Percentiles rank a stretch among this genome's conserved stretches.
phyloP scores from a whole-genome alignment of 2,329 filamentous ascomycete genomes.

The Fusarium sp. region DNA sequence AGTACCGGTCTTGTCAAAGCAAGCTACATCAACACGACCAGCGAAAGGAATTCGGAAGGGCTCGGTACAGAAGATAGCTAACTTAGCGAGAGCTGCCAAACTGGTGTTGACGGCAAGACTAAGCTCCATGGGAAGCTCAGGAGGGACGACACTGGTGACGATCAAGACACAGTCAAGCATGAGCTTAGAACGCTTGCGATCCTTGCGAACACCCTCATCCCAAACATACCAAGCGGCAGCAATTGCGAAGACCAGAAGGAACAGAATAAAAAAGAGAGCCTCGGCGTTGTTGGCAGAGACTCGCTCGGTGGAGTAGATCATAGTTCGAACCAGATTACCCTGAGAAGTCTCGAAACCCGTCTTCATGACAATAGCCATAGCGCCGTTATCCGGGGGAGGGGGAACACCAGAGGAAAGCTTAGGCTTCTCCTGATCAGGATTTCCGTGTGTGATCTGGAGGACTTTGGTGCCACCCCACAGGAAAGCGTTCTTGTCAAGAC shows the following conservation, averaged over 20 bases:
- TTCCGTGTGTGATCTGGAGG: slow-evolving; percentile 91
- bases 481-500: slow-evolving; percentile 95
- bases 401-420: slow-evolving; percentile 82
- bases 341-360: slow-evolving; percentile 99
- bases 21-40: slow-evolving; percentile 94
- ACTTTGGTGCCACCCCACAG: slow-evolving; percentile 98
- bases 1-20: slow-evolving; percentile 98
- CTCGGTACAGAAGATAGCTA: slow-evolving; percentile 98
- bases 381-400: slow-evolving; percentile 90
- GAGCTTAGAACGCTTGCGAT: slow-evolving; percentile 97
- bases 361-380: slow-evolving; percentile 93
- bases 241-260: slow-evolving; percentile 94
- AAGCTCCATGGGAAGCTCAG: slow-evolving; percentile 97
- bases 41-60: slow-evolving; percentile 98
- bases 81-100: slow-evolving; percentile 92
- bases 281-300: slow-evolving; percentile 99
- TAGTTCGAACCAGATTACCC: slow-evolving; percentile 95
- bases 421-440: slow-evolving; percentile 77
- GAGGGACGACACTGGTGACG: slow-evolving; percentile 97
- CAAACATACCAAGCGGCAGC: slow-evolving; percentile 99
- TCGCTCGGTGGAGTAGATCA: slow-evolving; percentile 99
- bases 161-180: slow-evolving; percentile 97
- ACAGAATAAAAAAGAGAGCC: slow-evolving; percentile 96
- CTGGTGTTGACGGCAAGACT: slow-evolving; percentile 98
- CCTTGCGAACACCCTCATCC: slow-evolving; percentile 93